Evolutionary conservation across 1,139 yeast species (phyloP).

Genomic region (Taphrina wiesneri): DNA sequence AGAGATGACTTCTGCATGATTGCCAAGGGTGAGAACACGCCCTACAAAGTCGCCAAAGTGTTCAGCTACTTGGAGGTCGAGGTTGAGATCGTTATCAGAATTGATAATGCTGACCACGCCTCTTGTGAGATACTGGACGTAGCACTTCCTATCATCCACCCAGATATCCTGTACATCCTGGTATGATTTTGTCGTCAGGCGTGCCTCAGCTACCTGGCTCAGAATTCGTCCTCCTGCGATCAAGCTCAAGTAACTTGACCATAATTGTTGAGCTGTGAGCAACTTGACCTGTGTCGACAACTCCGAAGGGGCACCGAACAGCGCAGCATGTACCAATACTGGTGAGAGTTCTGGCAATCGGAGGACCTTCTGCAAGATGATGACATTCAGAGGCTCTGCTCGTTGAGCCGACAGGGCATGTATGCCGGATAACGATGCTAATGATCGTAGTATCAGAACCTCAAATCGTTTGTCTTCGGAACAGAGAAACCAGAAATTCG

Average conservation of each 20-base stretch:
- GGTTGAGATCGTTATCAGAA: background rate
- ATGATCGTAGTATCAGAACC: background rate
- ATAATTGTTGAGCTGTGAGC: constrained; percentile 6
- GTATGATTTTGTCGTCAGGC: background rate
- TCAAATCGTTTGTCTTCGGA: background rate
- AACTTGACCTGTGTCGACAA: background rate
- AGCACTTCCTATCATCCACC: background rate
- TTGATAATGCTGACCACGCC: background rate
- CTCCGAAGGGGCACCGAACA: background rate
- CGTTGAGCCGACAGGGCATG: constrained; percentile 5
- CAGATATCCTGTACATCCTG: background rate
- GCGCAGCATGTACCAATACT: background rate
- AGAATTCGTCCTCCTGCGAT: constrained; percentile 7
- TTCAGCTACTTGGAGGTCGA: background rate
- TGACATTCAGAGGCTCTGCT: background rate
- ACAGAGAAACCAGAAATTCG: constrained; percentile 8
- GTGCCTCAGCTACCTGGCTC: constrained; percentile 3
- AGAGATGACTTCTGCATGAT: background rate
- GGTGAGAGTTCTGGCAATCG: background rate
- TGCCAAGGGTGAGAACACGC: background rate
- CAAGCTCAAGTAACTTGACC: background rate
- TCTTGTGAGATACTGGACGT: background rate
- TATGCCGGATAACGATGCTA: constrained; percentile 19
- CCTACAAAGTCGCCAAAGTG: background rate
- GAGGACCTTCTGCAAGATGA: constrained; percentile 1